Conservation (phyloP, 345 rosid species). For the Rhodamnia rubescens region DNA sequence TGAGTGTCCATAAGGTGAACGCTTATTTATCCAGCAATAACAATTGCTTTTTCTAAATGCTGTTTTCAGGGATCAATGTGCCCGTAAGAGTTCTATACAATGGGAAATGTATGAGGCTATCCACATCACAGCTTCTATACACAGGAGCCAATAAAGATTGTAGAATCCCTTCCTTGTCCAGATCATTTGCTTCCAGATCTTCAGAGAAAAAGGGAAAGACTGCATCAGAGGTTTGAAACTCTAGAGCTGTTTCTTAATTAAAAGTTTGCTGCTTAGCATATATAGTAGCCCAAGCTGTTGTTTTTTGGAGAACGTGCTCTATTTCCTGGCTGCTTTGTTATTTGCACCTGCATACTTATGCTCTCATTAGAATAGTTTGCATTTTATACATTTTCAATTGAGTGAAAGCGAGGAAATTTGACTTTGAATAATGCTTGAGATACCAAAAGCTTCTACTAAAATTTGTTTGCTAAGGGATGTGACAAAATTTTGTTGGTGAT, state of each 20-base stretch:
- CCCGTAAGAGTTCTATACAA: conserved; percentile 4
- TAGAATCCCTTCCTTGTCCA: conserved; percentile 11
- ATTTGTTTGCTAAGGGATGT: not conserved
- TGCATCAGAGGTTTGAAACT: conserved; percentile 46
- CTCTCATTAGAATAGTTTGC: not conserved
- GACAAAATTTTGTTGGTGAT: not conserved
- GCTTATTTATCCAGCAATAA: conserved; percentile 1
- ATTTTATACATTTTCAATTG: not conserved
- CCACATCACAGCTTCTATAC: conserved; percentile 3
- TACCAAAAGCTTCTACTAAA: not conserved
- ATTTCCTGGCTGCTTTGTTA: not conserved
- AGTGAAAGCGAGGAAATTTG: not conserved
- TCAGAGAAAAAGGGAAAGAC: conserved; percentile 33
- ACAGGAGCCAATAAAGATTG: conserved; percentile 9
- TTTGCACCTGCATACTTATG: not conserved
- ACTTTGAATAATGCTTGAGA: not conserved
- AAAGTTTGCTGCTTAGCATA: not conserved
- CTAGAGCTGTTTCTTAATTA: not conserved
- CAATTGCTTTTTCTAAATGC: not conserved
- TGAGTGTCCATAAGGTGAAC: not conserved
- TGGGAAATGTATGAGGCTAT: conserved; percentile 1
- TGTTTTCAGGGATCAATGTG: conserved; percentile 30
- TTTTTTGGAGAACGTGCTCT: not conserved
- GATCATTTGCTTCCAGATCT: conserved; percentile 63
- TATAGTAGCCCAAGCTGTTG: not conserved